These are phyloP conservation scores for Caloboletus firmus DNA, from an alignment of 1,284 basidiomycete species.

Conservation along the genomic window DNA sequence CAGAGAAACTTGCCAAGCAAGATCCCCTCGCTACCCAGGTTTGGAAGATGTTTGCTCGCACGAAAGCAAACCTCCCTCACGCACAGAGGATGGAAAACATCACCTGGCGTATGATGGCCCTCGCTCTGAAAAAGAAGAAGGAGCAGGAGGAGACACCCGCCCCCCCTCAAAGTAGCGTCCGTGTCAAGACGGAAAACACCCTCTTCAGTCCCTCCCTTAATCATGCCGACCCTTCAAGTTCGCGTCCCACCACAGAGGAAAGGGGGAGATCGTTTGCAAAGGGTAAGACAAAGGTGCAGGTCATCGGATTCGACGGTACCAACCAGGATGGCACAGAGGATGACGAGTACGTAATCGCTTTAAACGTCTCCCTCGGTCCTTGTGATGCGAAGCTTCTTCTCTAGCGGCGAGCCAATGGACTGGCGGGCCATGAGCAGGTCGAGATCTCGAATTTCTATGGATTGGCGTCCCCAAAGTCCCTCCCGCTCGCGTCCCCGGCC, in stretches of 20 bases:
- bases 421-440: constrained; percentile 93
- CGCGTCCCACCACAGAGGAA: constrained; percentile 40
- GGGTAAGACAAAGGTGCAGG: constrained; percentile 69
- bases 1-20: constrained; percentile 68
- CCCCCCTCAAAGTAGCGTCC: constrained; percentile 17
- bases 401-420: constrained; percentile 75
- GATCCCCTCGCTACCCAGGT: constrained; percentile 95
- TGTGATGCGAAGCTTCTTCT: constrained; percentile 25
- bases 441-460: constrained; percentile 87
- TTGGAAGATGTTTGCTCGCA: constrained; percentile 95
- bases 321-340: constrained; percentile 69
- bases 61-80: constrained; percentile 85
- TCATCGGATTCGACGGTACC: constrained; percentile 76
- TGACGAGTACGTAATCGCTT: constrained; percentile 65
- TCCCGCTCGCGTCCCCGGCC: constrained; percentile 70
- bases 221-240: constrained; percentile 3
- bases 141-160: constrained; percentile 56
- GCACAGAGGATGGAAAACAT: constrained; percentile 96
- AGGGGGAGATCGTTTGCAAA: constrained; percentile 75
- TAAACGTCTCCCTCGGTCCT: constrained; percentile 19
- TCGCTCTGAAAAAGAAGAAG: constrained; percentile 86
- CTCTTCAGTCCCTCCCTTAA: constrained; percentile 12
- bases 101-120: constrained; percentile 98
- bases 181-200: constrained; percentile 30
- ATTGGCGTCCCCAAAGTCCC: constrained; percentile 74